A percentile compares a stretch with the other conserved stretches of the same genome.
Conservation (phyloP, 129 eudicot species). For the Centrapalus pauciflorus region DNA sequence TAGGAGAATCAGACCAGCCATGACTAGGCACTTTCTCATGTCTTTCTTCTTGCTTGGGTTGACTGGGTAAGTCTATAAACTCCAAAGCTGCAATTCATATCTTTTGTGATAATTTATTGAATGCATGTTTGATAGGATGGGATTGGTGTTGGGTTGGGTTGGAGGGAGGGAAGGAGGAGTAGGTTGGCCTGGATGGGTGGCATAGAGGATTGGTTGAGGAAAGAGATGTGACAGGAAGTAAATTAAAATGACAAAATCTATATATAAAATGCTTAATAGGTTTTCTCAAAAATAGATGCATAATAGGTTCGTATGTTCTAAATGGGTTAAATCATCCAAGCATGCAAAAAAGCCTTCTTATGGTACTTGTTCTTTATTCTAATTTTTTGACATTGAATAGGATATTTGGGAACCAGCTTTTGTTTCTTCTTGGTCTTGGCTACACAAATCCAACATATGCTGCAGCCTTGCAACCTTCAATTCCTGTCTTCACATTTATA, state of each 20-base stretch:
- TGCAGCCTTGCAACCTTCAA: conserved; percentile 92
- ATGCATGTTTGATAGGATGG: not conserved
- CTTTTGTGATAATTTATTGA: not conserved
- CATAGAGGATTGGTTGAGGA: not conserved
- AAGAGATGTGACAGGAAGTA: not conserved
- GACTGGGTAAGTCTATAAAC: conserved; percentile 68
- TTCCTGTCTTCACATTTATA: conserved; percentile 88
- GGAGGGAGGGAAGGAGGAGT: not conserved
- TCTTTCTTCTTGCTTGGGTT: conserved; percentile 88
- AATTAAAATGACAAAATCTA: too few relatives aligned
- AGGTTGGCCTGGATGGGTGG: not conserved
- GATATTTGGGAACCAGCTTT: conserved; percentile 90
- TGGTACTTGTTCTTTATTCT: not conserved
- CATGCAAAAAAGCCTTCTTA: too few relatives aligned
- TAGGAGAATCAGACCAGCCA: conserved; percentile 76
- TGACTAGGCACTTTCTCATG: conserved; percentile 54
- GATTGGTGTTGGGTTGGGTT: not conserved
- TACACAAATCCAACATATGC: conserved; percentile 97
- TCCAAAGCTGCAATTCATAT: not conserved
- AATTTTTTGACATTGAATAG: conserved; percentile 34
- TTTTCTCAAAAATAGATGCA: too few relatives aligned
- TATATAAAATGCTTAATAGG: too few relatives aligned
- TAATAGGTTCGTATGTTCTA: not conserved
- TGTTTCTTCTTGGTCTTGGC: conserved; percentile 94
- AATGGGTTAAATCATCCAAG: not conserved